A percentile compares a stretch with the other conserved stretches of the same genome.
Conservation (phyloP, 352 stramenopile species). For the Phytophthora constricta region DNA sequence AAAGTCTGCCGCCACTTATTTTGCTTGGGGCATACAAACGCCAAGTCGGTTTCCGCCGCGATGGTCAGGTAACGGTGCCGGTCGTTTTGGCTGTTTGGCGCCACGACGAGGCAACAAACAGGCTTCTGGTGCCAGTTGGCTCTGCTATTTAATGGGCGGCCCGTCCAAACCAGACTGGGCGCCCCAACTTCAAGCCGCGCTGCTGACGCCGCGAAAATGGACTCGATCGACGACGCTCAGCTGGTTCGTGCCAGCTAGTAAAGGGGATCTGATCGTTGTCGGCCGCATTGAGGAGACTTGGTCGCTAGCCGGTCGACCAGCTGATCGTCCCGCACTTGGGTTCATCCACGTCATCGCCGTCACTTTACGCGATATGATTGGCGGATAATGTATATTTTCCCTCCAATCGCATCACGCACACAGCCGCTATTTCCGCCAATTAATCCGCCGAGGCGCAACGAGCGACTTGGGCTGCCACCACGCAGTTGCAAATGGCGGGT, state of each 20-base stretch:
- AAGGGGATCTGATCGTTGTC: too few relatives aligned
- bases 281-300: neutral
- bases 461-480: neutral
- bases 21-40: neutral
- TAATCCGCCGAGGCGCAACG: slow-evolving; percentile 1
- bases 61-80: neutral
- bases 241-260: too few relatives aligned
- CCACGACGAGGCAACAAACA: neutral
- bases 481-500: slow-evolving; percentile 43
- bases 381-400: neutral
- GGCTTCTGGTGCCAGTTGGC: too few relatives aligned
- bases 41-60: neutral
- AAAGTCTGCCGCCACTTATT: neutral
- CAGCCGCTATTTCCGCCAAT: slow-evolving; percentile 36
- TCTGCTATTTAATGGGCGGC: neutral
- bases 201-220: neutral
- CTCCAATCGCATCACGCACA: slow-evolving; percentile 11
- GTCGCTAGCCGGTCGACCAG: slow-evolving; percentile 12
- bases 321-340: neutral
- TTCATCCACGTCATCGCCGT: too few relatives aligned
- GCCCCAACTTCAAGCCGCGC: neutral
- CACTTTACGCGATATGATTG: slow-evolving; percentile 11
- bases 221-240: too few relatives aligned
- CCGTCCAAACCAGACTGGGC: neutral
- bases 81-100: too few relatives aligned